phyloP scores from a whole-genome alignment of 352 stramenopile genomes.

The Globisporangium spinosum region DNA sequence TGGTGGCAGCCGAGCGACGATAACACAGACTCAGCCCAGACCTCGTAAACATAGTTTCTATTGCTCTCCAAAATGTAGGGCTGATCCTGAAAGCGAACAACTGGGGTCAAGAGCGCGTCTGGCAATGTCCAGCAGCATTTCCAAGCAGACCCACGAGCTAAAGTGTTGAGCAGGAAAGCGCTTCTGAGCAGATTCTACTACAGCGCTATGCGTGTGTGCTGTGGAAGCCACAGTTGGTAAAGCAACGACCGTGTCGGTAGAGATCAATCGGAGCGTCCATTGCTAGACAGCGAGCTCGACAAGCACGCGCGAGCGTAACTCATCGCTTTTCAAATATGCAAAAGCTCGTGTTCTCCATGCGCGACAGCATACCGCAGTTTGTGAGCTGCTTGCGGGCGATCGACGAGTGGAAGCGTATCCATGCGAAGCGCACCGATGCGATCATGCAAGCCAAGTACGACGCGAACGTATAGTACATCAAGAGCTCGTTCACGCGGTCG shows the following conservation, averaged over 20 bases:
- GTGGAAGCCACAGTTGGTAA: no score
- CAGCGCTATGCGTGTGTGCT: no score
- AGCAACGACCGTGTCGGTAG: no score
- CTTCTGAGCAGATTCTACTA: no score
- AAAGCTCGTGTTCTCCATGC: constrained; percentile 59
- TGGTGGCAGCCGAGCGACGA: not conserved
- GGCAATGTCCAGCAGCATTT: no score
- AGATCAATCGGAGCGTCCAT: not conserved
- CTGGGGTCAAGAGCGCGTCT: not conserved
- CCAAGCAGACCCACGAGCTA: no score
- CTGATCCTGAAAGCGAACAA: no score
- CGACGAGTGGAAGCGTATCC: constrained; percentile 67
- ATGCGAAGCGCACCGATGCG: constrained; percentile 50
- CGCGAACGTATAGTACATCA: constrained; percentile 68
- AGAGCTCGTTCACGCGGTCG: constrained; percentile 64
- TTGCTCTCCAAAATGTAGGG: not conserved
- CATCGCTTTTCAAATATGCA: constrained; percentile 22
- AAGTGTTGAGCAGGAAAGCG: no score
- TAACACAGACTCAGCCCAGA: not conserved
- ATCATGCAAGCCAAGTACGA: constrained; percentile 63
- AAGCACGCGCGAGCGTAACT: not conserved
- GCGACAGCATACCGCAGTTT: constrained; percentile 80
- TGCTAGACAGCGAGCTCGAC: not conserved
- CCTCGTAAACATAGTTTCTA: not conserved
- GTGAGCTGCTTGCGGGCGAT: constrained; percentile 61